Evolutionary conservation across 441 rosid species (phyloP), one percentile per base, ranked within the genome.

Genomic region (Omphalea diandra): DNA sequence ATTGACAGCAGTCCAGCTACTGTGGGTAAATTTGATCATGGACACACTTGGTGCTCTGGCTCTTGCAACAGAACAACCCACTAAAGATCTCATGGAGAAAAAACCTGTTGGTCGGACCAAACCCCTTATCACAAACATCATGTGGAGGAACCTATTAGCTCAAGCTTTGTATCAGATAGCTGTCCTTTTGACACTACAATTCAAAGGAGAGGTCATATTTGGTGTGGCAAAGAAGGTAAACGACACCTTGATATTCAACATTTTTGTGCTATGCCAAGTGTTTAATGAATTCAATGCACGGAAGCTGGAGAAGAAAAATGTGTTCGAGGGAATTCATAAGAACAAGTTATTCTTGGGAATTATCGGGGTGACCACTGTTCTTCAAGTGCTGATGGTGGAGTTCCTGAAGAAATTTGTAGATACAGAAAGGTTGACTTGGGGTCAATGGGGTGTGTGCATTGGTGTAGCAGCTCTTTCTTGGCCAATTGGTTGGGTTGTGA

Each of bases 21-120:
- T 86, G 26, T 86, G 89, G 93, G 90, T 86, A 44, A 86, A 86
- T 76, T 80, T 86, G 73, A 83, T 88, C 77, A 86, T 86, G 90
- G 90, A 84, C 22, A 89, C 90, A 63, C 85, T 88, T 0, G 93
- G 85, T 0, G 89, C 91, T 10, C 56, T 87, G 5, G 87, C 87
- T 35, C 69, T 85, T 27, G 87, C 93, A 68, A 86, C 88, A 1
- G 87, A 86, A 10, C 73, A 77, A 15, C 88, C 93, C 40, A 83
- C 90, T 0, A 65, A 77, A 35, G 85, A 88, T 59, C 93, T 88
- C 55, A 76, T 88, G 81, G 70, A 77, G 65, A 81, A 70, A 12
- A 87, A 88, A 59, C 63, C 63, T 4, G 84, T 81, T 3, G 87
- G 88, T 35, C 68, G 90, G 26, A 87, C 86, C 0, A 75, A 66